Evolutionary conservation across 2,329 filamentous ascomycete genomes (phyloP).

Genomic region (Davidsoniella neocaledoniae): DNA sequence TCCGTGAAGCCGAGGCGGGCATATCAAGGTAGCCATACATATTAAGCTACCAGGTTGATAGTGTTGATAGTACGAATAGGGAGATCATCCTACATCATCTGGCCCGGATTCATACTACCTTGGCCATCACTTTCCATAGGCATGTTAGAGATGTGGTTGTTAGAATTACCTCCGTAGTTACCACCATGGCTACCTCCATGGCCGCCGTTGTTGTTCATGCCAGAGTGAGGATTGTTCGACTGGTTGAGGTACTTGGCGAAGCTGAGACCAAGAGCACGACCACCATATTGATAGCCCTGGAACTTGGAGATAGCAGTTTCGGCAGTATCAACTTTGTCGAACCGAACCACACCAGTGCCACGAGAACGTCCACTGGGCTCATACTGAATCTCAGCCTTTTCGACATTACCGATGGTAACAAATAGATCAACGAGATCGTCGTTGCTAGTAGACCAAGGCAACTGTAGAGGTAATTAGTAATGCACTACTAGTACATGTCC

Average conservation of each 20-base stretch:
- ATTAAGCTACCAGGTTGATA: not conserved
- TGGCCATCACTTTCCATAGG: constrained; percentile 67
- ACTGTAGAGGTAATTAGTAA: constrained; percentile 31
- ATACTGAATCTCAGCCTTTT: constrained; percentile 98
- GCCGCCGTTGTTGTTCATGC: constrained; percentile 11
- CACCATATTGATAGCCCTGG: constrained; percentile 92
- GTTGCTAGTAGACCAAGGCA: constrained; percentile 98
- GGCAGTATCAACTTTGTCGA: constrained; percentile 66
- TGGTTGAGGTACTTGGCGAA: constrained; percentile 84
- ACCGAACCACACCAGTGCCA: constrained; percentile 91
- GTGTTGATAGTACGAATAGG: not conserved
- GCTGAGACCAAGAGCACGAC: constrained; percentile 78
- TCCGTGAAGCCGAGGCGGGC: not conserved
- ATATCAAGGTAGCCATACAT: not conserved
- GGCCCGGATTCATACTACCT: constrained; percentile 76
- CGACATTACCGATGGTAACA: constrained; percentile 93
- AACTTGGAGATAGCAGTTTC: constrained; percentile 95
- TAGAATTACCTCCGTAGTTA: not conserved
- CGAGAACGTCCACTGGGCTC: constrained; percentile 90
- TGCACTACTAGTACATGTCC: not conserved
- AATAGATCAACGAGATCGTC: constrained; percentile 94
- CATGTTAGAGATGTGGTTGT: constrained; percentile 14
- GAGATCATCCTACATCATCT: constrained; percentile 65
- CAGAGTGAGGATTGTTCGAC: constrained; percentile 26
- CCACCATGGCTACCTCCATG: not conserved